phyloP scores from a whole-genome alignment of 2,329 filamentous ascomycete genomes.

The Clonostachys rhizophaga region DNA sequence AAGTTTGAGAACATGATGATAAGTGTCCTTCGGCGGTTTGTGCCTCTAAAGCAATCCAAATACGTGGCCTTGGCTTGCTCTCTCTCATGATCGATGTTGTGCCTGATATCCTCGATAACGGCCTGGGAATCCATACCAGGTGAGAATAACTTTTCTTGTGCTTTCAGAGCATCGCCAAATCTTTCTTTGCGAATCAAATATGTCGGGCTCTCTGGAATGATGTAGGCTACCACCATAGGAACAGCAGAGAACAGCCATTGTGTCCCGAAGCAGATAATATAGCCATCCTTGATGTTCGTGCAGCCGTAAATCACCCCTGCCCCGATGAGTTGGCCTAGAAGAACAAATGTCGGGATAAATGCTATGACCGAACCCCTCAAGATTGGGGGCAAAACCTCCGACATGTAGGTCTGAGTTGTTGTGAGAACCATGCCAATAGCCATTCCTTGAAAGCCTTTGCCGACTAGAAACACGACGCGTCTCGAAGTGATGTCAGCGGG shows the following conservation, averaged over 20 bases:
- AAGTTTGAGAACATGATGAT: conserved; percentile 34
- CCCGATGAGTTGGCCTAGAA: conserved; percentile 42
- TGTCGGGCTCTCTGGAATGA: conserved; percentile 46
- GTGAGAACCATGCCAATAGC: conserved; percentile 37
- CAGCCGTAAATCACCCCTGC: conserved; percentile 29
- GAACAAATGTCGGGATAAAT: conserved; percentile 41
- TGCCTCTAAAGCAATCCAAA: conserved; percentile 34
- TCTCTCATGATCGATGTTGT: conserved; percentile 37
- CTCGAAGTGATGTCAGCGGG: conserved; percentile 10
- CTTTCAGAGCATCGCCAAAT: conserved; percentile 30
- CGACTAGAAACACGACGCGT: conserved; percentile 33
- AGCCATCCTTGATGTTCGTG: conserved; percentile 19
- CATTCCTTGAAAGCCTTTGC: conserved; percentile 38
- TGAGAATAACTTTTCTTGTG: conserved; percentile 38
- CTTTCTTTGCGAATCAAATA: conserved; percentile 37
- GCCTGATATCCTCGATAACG: conserved; percentile 35
- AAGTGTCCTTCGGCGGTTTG: conserved; percentile 33
- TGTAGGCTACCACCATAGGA: conserved; percentile 31
- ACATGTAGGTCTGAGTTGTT: conserved; percentile 40
- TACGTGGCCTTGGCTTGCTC: conserved; percentile 20
- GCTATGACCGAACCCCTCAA: conserved; percentile 41
- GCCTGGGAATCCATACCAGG: conserved; percentile 4
- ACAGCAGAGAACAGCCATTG: conserved; percentile 37
- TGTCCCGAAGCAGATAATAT: conserved; percentile 32
- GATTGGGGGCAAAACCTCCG: conserved; percentile 39